phyloP scores from a whole-genome alignment of 768 basidiomycete species.

The Trametes cubensis region DNA sequence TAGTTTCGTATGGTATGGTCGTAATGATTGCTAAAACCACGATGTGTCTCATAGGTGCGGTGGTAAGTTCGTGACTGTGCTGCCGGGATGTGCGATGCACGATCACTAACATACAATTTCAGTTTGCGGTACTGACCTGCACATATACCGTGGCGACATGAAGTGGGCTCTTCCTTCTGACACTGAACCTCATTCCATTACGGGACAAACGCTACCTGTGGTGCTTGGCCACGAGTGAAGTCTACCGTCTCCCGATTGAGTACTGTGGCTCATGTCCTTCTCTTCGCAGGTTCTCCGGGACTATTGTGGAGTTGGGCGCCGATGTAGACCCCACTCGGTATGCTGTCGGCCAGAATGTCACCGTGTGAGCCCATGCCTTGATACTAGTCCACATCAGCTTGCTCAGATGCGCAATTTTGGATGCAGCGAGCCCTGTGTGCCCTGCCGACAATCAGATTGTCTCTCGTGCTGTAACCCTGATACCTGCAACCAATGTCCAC shows the following conservation, averaged over 20 bases:
- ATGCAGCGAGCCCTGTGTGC: background rate
- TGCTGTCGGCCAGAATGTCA: slow-evolving; percentile 20
- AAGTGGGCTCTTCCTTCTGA: slow-evolving; percentile 32
- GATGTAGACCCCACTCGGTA: background rate
- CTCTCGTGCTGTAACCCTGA: background rate
- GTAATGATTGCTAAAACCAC: background rate
- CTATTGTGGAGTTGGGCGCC: slow-evolving; percentile 4
- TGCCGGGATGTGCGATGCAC: background rate
- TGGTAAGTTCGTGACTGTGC: slow-evolving; percentile 8
- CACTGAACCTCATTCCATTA: slow-evolving; percentile 39
- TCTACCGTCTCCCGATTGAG: no score
- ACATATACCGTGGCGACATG: slow-evolving; percentile 39
- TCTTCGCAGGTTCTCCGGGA: slow-evolving; percentile 12
- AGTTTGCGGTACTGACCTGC: slow-evolving; percentile 53
- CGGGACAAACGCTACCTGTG: slow-evolving; percentile 44
- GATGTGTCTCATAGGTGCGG: slow-evolving; percentile 16
- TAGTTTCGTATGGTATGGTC: background rate
- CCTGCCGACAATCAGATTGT: background rate
- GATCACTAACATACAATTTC: background rate
- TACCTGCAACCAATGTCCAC: background rate
- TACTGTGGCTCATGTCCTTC: background rate
- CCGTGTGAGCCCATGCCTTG: slow-evolving; percentile 8
- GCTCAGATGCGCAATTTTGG: background rate
- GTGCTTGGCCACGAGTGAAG: slow-evolving; percentile 50
- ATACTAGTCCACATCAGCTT: background rate